A percentile compares a stretch with the other conserved stretches of the same genome.
phyloP scores from a whole-genome alignment of 2,329 filamentous ascomycete species.

The Didymella arachidicola region DNA sequence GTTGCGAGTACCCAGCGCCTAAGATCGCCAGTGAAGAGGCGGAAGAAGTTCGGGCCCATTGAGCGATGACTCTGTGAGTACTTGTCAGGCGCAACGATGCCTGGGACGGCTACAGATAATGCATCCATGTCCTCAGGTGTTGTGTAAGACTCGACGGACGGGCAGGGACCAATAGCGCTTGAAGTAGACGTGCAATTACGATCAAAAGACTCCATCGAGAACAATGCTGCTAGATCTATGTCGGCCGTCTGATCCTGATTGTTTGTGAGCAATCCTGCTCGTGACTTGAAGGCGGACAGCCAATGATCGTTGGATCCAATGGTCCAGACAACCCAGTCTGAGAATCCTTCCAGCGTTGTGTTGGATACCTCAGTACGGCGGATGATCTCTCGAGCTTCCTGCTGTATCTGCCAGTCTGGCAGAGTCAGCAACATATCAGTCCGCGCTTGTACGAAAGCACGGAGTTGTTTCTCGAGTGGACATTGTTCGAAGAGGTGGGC shows the following conservation, averaged over 20 bases:
- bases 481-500: slow-evolving; percentile 32
- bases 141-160: not conserved
- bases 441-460: slow-evolving; percentile 21
- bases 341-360: slow-evolving; percentile 30
- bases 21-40: slow-evolving; percentile 28
- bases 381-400: slow-evolving; percentile 34
- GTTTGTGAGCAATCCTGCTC: not conserved
- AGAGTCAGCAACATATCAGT: not conserved
- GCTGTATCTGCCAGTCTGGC: slow-evolving; percentile 23
- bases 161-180: not conserved
- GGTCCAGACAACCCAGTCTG: slow-evolving; percentile 28
- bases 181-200: not conserved
- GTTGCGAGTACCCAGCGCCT: slow-evolving; percentile 33
- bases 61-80: not conserved
- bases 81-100: not conserved
- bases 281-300: slow-evolving; percentile 1
- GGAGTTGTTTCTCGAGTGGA: slow-evolving; percentile 30
- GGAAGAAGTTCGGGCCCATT: slow-evolving; percentile 10
- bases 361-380: slow-evolving; percentile 27
- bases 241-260: not conserved
- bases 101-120: not conserved
- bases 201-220: not conserved
- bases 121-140: not conserved
- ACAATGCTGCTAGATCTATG: not conserved
- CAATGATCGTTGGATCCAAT: not conserved